phyloP scores from a whole-genome alignment of 306 rosid species.

The Ziziphus jujuba region DNA sequence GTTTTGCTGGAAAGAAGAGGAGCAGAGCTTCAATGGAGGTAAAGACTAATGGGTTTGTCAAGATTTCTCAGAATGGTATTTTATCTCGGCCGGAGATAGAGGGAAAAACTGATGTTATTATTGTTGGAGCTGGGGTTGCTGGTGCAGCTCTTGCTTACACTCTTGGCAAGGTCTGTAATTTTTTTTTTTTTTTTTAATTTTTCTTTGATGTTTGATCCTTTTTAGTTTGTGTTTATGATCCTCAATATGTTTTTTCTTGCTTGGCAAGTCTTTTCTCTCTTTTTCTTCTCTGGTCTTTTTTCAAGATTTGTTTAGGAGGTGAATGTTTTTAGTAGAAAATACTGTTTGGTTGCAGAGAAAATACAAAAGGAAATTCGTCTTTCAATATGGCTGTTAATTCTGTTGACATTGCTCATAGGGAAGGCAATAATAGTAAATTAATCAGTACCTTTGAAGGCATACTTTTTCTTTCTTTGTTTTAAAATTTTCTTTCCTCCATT shows the following conservation, averaged over 20 bases:
- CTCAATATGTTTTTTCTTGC: neutral
- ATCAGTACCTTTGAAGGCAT: neutral
- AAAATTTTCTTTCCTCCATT: neutral
- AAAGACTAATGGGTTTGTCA: constrained; percentile 12
- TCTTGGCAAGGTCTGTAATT: constrained; percentile 65
- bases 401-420: neutral
- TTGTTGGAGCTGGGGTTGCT: constrained; percentile 93
- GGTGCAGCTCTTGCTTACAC: constrained; percentile 94
- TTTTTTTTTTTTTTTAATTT: neutral
- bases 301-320: too few species aligned
- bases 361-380: neutral
- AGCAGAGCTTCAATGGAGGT: constrained; percentile 13
- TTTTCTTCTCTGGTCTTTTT: too few species aligned
- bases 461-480: neutral
- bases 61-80: neutral
- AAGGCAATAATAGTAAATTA: neutral
- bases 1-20: constrained; percentile 34
- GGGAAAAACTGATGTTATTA: constrained; percentile 42
- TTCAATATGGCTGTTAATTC: neutral
- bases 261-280: neutral
- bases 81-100: constrained; percentile 5
- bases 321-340: too few species aligned
- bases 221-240: neutral
- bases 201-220: neutral
- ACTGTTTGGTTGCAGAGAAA: neutral